Conservation (phyloP, 129 eudicot genomes). For the Flaveria linearis region DNA sequence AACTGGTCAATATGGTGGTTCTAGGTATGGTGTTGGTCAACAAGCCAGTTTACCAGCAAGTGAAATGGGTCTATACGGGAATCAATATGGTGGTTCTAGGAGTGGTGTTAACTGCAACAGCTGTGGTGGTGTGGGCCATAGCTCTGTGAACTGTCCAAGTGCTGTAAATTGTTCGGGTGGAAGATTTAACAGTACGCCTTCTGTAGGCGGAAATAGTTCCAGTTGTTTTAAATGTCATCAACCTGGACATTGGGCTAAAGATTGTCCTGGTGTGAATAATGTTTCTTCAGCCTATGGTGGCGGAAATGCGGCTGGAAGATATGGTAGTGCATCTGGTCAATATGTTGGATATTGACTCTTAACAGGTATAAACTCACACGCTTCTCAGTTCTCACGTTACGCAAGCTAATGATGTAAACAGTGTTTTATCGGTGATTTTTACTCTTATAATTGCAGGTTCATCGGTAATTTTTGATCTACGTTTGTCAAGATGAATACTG, state of each 20-base stretch:
- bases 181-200: conserved; percentile 28
- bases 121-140: conserved; percentile 77
- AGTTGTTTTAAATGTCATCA: conserved; percentile 68
- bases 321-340: conserved; percentile 48
- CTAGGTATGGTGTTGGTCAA: conserved; percentile 42
- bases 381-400: neutral
- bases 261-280: conserved; percentile 52
- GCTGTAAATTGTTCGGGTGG: conserved; percentile 46
- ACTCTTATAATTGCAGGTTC: conserved; percentile 12
- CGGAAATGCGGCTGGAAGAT: conserved; percentile 54
- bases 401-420: neutral
- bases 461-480: neutral
- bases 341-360: conserved; percentile 52
- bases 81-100: conserved; percentile 44
- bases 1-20: conserved; percentile 37
- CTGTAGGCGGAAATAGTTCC: conserved; percentile 31
- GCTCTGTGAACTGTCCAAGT: conserved; percentile 59
- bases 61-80: conserved; percentile 47
- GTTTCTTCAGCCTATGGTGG: conserved; percentile 63
- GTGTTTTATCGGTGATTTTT: conserved; percentile 3
- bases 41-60: conserved; percentile 21
- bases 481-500: neutral
- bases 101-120: conserved; percentile 52
- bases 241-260: conserved; percentile 83
- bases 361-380: neutral